Base-by-base conservation (phyloP, 208 protist genomes). In the Trypanosoma vivax region DNA sequence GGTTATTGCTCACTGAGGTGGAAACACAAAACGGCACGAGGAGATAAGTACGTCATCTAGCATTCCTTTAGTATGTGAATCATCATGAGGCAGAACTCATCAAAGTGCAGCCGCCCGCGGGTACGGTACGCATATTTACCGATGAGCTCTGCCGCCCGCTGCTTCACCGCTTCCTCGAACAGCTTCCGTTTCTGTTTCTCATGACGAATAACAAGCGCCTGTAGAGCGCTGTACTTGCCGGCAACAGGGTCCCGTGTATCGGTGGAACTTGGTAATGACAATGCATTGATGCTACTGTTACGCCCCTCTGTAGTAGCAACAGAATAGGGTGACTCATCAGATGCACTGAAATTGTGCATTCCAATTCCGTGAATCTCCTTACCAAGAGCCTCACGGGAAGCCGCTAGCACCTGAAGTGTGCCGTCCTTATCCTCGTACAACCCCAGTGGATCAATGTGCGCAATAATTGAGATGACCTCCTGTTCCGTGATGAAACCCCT, bases 31-130 rank as follows among this genome's bases (percentile, higher is more conserved):
- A 19, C 5, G 5, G 23, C 16, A 7, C n/a, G 10, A 19, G 10
- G 6, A 24, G 9, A 6, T 43, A 19, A 7, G 6, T 21, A 6
- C 5, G 23, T 13, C 34, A 34, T 27, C 50, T 51, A 60, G 58
- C 68, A 82, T 31, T 53, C 61, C 51, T 73, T 82, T 18, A 77
- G 39, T 7, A 85, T 37, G 33, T 80, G 65, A 40, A 82, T 31
- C 29, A 89, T 49, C n/a, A 75, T 71, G 6, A 89, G 43, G 34
- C 71, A 79, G 37, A 85, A 84, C 65, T 89, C 81, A 40, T 85
- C 81, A 30, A 69, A 80, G 63, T 69, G 71, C 10, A 89, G 49
- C 35, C 49, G 61, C 0, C 50, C 63, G 16, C 49, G 54, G 10
- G 65, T 64, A 9, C 58, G 70, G 50, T 76, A 83, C 11, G 66